Percentiles rank a stretch among this genome's conserved stretches.
These are phyloP conservation scores for Metschnikowia cerradonensis DNA, from an alignment of 805 yeast genomes.

Conservation along the genomic window DNA sequence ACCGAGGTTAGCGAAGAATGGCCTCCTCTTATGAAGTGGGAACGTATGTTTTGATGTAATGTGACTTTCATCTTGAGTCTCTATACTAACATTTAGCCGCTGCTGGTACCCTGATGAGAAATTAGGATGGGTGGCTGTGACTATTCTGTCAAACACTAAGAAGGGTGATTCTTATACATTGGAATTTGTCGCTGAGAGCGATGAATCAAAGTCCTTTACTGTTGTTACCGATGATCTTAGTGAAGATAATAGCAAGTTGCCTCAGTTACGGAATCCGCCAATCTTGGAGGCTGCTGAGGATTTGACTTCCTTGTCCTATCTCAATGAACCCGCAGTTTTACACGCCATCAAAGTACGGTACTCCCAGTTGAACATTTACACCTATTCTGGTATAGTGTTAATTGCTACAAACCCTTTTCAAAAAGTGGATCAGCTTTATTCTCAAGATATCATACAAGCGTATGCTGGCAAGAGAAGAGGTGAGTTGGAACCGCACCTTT, in stretches of 20 bases:
- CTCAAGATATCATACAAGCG: conserved; percentile 90
- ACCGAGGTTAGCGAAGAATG: conserved; percentile 10
- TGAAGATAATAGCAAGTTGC: conserved; percentile 57
- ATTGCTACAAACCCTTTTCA: conserved; percentile 97
- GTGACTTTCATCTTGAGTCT: background rate
- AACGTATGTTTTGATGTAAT: conserved; percentile 28
- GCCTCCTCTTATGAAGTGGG: conserved; percentile 29
- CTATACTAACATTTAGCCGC: conserved; percentile 30
- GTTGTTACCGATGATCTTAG: conserved; percentile 47
- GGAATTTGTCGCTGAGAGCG: conserved; percentile 52
- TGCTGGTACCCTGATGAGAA: conserved; percentile 79
- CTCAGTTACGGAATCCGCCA: conserved; percentile 87
- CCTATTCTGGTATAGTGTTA: conserved; percentile 94
- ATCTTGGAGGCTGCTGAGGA: conserved; percentile 92
- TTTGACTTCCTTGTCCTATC: conserved; percentile 82
- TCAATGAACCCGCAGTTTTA: conserved; percentile 94
- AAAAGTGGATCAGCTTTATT: conserved; percentile 82
- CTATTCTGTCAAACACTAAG: conserved; percentile 43
- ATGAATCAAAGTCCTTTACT: conserved; percentile 37
- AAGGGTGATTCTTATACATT: conserved; percentile 44
- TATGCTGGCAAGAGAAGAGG: conserved; percentile 92
- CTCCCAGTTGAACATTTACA: conserved; percentile 84
- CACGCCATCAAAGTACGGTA: conserved; percentile 91
- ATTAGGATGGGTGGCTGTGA: conserved; percentile 74
- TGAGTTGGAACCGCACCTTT: conserved; percentile 93